Conservation (phyloP, 352 stramenopile genomes). For the Phytopythium helicoides region DNA sequence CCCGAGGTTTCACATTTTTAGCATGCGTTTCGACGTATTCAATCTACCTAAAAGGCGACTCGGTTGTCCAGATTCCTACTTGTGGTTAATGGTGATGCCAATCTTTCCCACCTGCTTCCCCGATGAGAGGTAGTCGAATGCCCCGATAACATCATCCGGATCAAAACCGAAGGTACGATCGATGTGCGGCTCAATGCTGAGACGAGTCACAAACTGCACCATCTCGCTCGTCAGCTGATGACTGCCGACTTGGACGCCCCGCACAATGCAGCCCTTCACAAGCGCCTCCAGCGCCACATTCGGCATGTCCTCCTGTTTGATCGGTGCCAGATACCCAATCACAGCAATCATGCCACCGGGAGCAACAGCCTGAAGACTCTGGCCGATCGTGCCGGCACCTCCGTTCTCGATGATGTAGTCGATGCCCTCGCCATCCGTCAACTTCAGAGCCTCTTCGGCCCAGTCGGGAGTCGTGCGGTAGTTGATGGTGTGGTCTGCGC, state of each 20-base stretch:
- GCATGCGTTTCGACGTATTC: constrained; percentile 1
- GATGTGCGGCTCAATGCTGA: constrained; percentile 21
- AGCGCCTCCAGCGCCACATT: constrained; percentile 19
- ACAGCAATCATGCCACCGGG: constrained; percentile 24
- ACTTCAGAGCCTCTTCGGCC: constrained; percentile 15
- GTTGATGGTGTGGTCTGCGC: constrained; percentile 29
- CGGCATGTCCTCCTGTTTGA: constrained; percentile 30
- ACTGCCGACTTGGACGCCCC: constrained; percentile 18
- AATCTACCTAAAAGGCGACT: not conserved
- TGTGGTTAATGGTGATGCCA: constrained; percentile 16
- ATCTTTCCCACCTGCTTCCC: constrained; percentile 25
- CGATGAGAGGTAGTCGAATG: constrained; percentile 21
- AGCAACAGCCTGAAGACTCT: constrained; percentile 25
- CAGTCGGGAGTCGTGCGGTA: constrained; percentile 29
- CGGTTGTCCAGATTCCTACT: constrained; percentile 6
- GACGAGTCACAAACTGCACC: constrained; percentile 18
- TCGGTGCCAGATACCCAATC: constrained; percentile 22
- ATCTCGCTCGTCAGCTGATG: constrained; percentile 20
- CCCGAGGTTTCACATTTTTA: constrained; percentile 3
- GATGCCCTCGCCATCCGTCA: constrained; percentile 21
- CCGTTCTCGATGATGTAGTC: constrained; percentile 36
- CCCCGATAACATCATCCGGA: constrained; percentile 16
- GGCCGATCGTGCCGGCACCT: constrained; percentile 27
- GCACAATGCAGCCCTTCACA: constrained; percentile 19
- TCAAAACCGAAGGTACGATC: constrained; percentile 26